Conservation (phyloP, 2,329 filamentous ascomycete genomes). For the Diaporthe velutina region DNA sequence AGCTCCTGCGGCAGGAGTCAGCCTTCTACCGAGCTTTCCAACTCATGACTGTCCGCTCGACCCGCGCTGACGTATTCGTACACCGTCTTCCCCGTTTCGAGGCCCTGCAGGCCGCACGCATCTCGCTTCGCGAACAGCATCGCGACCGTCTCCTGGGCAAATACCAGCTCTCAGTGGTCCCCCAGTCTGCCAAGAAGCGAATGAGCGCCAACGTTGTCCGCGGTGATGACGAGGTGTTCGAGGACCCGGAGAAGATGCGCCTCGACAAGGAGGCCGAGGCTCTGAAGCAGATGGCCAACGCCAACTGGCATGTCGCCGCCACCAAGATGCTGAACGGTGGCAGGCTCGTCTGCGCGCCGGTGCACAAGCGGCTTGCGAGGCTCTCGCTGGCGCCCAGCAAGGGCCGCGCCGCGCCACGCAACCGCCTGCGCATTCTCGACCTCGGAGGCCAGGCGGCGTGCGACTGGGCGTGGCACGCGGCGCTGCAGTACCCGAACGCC, state of each 20-base stretch:
- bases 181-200: constrained; percentile 77
- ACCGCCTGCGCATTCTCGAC: constrained; percentile 76
- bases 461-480: constrained; percentile 97
- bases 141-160: constrained; percentile 87
- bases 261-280: constrained; percentile 86
- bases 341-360: constrained; percentile 73
- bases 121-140: constrained; percentile 80
- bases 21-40: constrained; percentile 93
- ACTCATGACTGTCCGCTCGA: constrained; percentile 75
- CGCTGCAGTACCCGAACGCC: constrained; percentile 85
- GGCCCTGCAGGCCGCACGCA: constrained; percentile 85
- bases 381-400: constrained; percentile 60
- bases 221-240: constrained; percentile 73
- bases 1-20: constrained; percentile 72
- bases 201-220: constrained; percentile 80
- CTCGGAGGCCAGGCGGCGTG: constrained; percentile 87
- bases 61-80: constrained; percentile 81
- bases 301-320: constrained; percentile 73
- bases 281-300: constrained; percentile 75
- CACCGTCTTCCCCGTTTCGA: constrained; percentile 89
- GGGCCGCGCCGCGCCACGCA: constrained; percentile 53
- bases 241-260: constrained; percentile 73
- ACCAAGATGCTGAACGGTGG: constrained; percentile 73
- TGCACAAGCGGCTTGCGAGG: constrained; percentile 71
- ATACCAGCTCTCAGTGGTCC: constrained; percentile 80